phyloP scores from a whole-genome alignment of 176 grass and related monocot genomes.

The Pontederia crassipes region DNA sequence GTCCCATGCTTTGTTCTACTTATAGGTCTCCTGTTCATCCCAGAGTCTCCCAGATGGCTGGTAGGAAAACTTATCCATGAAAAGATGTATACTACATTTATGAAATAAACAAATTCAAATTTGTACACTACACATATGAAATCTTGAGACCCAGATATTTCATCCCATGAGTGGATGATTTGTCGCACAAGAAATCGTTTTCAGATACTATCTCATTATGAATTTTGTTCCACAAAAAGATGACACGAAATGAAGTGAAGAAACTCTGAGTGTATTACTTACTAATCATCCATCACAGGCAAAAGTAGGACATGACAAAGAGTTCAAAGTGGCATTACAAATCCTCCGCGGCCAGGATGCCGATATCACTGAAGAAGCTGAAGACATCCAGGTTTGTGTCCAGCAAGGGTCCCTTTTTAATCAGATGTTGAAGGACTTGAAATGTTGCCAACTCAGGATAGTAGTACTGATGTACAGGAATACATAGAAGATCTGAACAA shows the following conservation, averaged over 20 bases:
- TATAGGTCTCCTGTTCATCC: conserved; percentile 41
- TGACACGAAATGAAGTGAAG: conserved; percentile 3
- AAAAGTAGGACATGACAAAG: conserved; percentile 38
- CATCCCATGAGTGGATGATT: too few relatives aligned
- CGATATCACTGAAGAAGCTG: conserved; percentile 33
- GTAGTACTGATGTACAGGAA: conserved; percentile 25
- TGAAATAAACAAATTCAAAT: too few relatives aligned
- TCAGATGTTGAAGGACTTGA: background rate
- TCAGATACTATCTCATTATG: too few relatives aligned
- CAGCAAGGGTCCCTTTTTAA: background rate
- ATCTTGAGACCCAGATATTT: too few relatives aligned
- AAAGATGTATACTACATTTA: too few relatives aligned
- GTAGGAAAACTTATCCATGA: conserved; percentile 9
- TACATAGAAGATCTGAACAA: conserved; percentile 25
- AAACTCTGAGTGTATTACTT: background rate
- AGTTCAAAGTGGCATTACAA: conserved; percentile 35
- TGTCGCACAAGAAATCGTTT: too few relatives aligned
- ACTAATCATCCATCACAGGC: conserved; percentile 17
- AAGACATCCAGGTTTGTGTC: conserved; percentile 34
- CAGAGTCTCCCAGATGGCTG: conserved; percentile 60
- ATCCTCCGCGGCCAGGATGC: conserved; percentile 32
- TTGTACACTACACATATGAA: too few relatives aligned
- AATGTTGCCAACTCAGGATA: background rate
- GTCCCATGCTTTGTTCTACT: conserved; percentile 41
- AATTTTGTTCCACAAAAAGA: background rate